Evolutionary conservation across 768 basidiomycete genomes (phyloP).

Genomic region (Boletales sp.): DNA sequence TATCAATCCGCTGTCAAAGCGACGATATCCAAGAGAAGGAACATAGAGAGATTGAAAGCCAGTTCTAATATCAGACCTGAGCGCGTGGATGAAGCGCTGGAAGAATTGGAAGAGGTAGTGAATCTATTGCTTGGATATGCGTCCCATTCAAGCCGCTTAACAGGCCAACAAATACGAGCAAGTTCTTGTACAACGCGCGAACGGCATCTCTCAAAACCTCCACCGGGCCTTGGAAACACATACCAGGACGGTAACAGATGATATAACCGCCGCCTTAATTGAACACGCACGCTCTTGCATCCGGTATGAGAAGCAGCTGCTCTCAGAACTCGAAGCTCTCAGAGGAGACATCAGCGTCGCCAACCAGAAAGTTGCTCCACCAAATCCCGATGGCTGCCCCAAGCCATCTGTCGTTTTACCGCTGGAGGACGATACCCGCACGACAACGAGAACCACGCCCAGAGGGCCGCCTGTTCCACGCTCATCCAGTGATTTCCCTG

Average conservation of each 20-base stretch:
- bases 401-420: conserved; percentile 61
- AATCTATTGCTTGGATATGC: conserved; percentile 2
- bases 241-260: conserved; percentile 84
- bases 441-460: conserved; percentile 16
- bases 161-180: conserved; percentile 92
- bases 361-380: conserved; percentile 52
- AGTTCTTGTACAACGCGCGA: conserved; percentile 76
- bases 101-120: conserved; percentile 86
- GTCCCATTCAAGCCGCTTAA: conserved; percentile 8
- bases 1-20: conserved; percentile 91
- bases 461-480: conserved; percentile 23
- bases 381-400: conserved; percentile 47
- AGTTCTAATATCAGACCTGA: conserved; percentile 83
- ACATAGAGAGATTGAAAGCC: conserved; percentile 85
- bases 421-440: conserved; percentile 55
- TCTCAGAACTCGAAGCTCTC: conserved; percentile 85
- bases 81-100: conserved; percentile 85
- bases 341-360: conserved; percentile 70
- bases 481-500: conserved; percentile 17
- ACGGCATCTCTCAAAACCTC: conserved; percentile 91
- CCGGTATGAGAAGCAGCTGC: conserved; percentile 85
- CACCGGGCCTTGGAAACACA: conserved; percentile 84
- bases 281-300: conserved; percentile 91
- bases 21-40: conserved; percentile 87
- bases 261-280: conserved; percentile 84